Evolutionary conservation across 1,139 yeast genomes (phyloP).

Genomic region (Geotrichum carabidarum): DNA sequence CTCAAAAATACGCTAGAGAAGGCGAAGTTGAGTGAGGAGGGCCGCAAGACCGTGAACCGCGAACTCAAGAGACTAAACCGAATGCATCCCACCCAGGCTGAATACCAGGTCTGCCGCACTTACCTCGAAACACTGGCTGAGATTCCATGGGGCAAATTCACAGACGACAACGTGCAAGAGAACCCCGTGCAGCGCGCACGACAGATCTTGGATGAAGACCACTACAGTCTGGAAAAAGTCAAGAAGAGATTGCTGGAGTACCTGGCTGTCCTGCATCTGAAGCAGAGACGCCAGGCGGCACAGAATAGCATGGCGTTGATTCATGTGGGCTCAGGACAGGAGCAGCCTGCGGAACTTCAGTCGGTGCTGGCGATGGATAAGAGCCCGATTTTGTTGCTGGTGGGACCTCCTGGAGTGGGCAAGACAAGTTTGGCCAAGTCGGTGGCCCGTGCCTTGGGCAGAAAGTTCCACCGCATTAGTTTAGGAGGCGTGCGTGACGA

Average conservation of each 20-base stretch:
- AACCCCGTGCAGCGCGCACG: slow-evolving; percentile 54
- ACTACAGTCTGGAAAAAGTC: slow-evolving; percentile 76
- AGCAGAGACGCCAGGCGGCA: slow-evolving; percentile 27
- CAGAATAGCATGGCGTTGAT: slow-evolving; percentile 3
- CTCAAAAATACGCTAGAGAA: slow-evolving; percentile 30
- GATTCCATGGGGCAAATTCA: slow-evolving; percentile 45
- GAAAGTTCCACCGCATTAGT: slow-evolving; percentile 78
- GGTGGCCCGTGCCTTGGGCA: slow-evolving; percentile 71
- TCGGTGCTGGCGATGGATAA: slow-evolving; percentile 36
- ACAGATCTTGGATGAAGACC: slow-evolving; percentile 66
- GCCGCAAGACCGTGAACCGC: slow-evolving; percentile 49
- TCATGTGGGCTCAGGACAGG: not conserved
- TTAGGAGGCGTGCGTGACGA: slow-evolving; percentile 89
- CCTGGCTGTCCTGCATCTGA: slow-evolving; percentile 67
- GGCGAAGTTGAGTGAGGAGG: slow-evolving; percentile 36
- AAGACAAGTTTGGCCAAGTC: slow-evolving; percentile 87
- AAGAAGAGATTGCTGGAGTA: slow-evolving; percentile 79
- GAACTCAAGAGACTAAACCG: slow-evolving; percentile 60
- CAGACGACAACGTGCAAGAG: slow-evolving; percentile 32
- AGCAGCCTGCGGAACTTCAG: not conserved
- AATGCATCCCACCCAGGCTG: slow-evolving; percentile 64
- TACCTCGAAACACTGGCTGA: slow-evolving; percentile 68
- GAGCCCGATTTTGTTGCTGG: slow-evolving; percentile 73
- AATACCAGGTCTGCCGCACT: slow-evolving; percentile 65
- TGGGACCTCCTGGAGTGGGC: slow-evolving; percentile 96